These are phyloP conservation scores for Colletotrichum camelliae DNA, from an alignment of 2,329 filamentous ascomycete genomes.

Conservation along the genomic window DNA sequence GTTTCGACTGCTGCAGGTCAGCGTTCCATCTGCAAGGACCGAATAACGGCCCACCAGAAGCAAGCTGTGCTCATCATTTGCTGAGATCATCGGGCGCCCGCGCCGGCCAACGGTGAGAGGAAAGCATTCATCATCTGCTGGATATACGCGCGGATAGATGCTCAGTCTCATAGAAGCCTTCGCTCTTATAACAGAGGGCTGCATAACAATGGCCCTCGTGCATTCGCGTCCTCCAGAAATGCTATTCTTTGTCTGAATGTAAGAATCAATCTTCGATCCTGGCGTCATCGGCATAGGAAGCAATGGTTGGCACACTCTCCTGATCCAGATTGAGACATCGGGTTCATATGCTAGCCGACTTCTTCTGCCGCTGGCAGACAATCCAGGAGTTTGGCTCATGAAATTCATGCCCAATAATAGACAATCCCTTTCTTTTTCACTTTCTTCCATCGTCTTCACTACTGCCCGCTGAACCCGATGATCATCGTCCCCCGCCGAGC, in stretches of 20 bases:
- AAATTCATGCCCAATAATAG: not conserved
- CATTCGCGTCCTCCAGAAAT: not conserved
- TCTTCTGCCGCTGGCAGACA: not conserved
- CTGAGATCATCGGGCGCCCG: not conserved
- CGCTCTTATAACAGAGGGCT: not conserved
- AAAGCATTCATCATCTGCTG: not conserved
- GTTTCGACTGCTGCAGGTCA: conserved; percentile 5
- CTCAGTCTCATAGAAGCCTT: not conserved
- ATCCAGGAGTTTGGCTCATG: not conserved
- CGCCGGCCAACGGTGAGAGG: not conserved
- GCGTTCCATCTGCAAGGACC: not conserved
- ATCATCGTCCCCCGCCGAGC: not conserved
- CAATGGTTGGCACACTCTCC: not conserved
- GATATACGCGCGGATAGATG: not conserved
- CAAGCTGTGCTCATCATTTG: not conserved
- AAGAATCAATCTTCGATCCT: not conserved
- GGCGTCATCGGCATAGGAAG: not conserved
- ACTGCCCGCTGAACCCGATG: not conserved
- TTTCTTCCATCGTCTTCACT: not conserved
- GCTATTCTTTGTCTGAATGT: not conserved
- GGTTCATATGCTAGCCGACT: not conserved
- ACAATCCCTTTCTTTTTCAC: not conserved
- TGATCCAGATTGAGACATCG: not conserved
- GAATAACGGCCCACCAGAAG: not conserved
- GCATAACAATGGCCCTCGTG: not conserved